Evolutionary conservation across 2,329 filamentous ascomycete species (phyloP), one percentile per base, ranked within the genome.

Genomic region (Cercospora beticola): DNA sequence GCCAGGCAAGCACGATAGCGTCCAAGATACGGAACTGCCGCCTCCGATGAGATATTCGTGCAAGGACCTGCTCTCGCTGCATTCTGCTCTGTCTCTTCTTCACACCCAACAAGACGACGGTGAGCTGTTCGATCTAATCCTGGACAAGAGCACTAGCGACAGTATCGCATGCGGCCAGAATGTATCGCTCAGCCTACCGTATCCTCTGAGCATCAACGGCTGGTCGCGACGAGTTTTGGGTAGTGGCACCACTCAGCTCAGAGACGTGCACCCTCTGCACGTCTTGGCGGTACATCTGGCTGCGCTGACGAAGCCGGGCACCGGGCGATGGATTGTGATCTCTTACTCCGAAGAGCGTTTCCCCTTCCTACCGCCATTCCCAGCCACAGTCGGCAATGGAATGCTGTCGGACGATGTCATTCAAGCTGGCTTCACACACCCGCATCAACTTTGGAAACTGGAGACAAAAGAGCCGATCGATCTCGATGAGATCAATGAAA

Each of bases 271-370:
- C 63, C 80, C 81, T 18, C 63, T 82, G 3, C 76, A 79, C 43
- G 69, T 82, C 26, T 72, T 82, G 52, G 80, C 80, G 14, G 74
- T 82, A 2, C 78, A 83, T 67, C 73, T 83, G 7, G 81, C 81
- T 0, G 73, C 78, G 3, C 66, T 81, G 4, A 74, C 80, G 0
- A 79, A 76, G 59, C 79, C 80, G 2, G 46, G 63, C 2, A 74
- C 74, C 5, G 79, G 76, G 5, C 74, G 74, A 23, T 82, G 81
- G 81, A 77, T 83, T 58, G 71, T 77, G 5, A 68, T 82, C 3
- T 81, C 80, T 0, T 82, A 82, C 68, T 79, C 78, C 0, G 70
- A 72, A n/a, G 78, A 80, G 21, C 77, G 81, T 14, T 82, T 81
- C 62, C 77, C 78, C 1, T 82, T 81, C 61, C 54, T 79, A 4